phyloP scores from a whole-genome alignment of 2,329 filamentous ascomycete genomes.

The Zymoseptoria crescenta region DNA sequence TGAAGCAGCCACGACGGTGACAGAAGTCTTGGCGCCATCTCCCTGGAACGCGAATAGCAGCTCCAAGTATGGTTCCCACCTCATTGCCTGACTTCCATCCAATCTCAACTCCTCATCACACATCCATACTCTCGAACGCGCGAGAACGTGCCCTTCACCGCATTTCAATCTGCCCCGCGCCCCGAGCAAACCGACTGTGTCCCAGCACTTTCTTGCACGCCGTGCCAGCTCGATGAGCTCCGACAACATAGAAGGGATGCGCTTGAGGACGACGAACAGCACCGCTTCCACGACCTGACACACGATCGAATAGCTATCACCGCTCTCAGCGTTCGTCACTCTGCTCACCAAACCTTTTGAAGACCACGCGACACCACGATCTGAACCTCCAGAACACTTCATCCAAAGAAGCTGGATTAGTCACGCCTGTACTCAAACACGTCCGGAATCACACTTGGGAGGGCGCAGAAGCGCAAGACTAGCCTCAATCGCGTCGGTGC shows the following conservation, averaged over 20 bases:
- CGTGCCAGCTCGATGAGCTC: background rate
- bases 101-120: background rate
- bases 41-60: background rate
- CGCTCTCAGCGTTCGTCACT: slow-evolving; percentile 10
- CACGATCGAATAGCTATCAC: slow-evolving; percentile 7
- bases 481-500: background rate
- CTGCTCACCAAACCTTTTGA: slow-evolving; percentile 9
- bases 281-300: background rate
- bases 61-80: background rate
- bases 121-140: background rate
- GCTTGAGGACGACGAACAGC: background rate
- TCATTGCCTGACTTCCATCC: too few species aligned
- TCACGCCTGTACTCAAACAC: slow-evolving; percentile 4
- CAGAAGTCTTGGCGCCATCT: background rate
- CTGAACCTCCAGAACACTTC: slow-evolving; percentile 2
- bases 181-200: background rate
- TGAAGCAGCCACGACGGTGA: background rate
- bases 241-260: background rate
- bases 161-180: background rate
- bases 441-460: slow-evolving; percentile 3
- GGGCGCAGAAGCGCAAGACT: background rate
- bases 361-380: slow-evolving; percentile 4
- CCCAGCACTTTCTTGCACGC: background rate
- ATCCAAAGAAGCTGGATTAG: slow-evolving; percentile 8
- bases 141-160: too few species aligned